phyloP scores from a whole-genome alignment of 768 basidiomycete genomes.

The Lactarius hengduanensis region DNA sequence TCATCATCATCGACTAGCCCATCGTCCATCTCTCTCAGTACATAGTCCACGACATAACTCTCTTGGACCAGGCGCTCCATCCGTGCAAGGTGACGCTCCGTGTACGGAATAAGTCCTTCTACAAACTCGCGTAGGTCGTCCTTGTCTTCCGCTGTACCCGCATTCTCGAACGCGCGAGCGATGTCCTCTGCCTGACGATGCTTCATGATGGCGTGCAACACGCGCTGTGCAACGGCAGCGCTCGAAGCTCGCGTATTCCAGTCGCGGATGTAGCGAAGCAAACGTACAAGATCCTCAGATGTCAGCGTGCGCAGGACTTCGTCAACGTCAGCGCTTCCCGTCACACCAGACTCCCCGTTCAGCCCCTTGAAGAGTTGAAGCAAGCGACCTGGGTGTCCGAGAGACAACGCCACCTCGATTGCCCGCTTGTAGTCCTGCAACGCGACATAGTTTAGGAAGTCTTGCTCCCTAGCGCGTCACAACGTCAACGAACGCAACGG shows the following conservation, averaged over 20 bases:
- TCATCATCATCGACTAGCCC: conserved; percentile 34
- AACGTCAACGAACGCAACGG: conserved; percentile 2
- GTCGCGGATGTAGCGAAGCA: conserved; percentile 78
- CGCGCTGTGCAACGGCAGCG: conserved; percentile 76
- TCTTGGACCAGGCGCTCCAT: conserved; percentile 89
- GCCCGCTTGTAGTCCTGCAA: conserved; percentile 89
- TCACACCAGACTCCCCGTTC: conserved; percentile 42
- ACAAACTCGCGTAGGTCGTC: conserved; percentile 64
- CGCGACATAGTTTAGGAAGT: conserved; percentile 86
- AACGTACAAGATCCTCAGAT: conserved; percentile 70
- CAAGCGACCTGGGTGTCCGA: conserved; percentile 90
- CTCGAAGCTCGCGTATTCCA: conserved; percentile 98
- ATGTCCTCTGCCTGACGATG: conserved; percentile 74
- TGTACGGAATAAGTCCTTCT: conserved; percentile 89
- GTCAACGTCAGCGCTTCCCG: conserved; percentile 75
- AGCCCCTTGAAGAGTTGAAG: conserved; percentile 75
- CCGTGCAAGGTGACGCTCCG: conserved; percentile 85
- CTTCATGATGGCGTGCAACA: conserved; percentile 81
- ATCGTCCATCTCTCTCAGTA: conserved; percentile 81
- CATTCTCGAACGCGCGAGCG: conserved; percentile 53
- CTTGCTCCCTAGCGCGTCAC: conserved; percentile 77
- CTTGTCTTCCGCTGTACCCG: conserved; percentile 27
- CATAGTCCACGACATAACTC: conserved; percentile 91
- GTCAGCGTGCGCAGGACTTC: conserved; percentile 73
- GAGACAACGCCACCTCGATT: conserved; percentile 86